A percentile compares a stretch with the other conserved stretches of the same genome.
Conservation (phyloP, 2,329 filamentous ascomycete species). For the Aspergillus sp. region DNA sequence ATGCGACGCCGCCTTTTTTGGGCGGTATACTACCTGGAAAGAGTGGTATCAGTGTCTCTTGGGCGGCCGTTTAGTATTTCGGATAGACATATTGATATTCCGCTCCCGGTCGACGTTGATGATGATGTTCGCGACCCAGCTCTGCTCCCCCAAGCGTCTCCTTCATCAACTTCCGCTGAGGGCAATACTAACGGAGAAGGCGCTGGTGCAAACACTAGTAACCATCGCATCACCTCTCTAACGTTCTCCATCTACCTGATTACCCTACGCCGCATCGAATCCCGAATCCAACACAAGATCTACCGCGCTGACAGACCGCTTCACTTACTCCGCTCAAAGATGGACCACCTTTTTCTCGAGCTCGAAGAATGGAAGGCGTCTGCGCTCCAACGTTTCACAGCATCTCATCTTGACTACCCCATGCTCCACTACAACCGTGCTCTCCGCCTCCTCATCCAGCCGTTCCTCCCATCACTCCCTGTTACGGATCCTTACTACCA, state of each 20-base stretch:
- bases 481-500: constrained; percentile 49
- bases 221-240: constrained; percentile 34
- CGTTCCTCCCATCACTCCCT: constrained; percentile 49
- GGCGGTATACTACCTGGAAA: constrained; percentile 53
- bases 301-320: constrained; percentile 52
- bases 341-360: constrained; percentile 46
- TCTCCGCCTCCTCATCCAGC: constrained; percentile 52
- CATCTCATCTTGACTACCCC: constrained; percentile 48
- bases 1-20: constrained; percentile 52
- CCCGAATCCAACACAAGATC: constrained; percentile 53
- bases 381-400: constrained; percentile 33
- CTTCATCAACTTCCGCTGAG: constrained; percentile 9
- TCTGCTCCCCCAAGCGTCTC: constrained; percentile 28
- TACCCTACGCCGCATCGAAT: constrained; percentile 49
- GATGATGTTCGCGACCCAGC: constrained; percentile 42
- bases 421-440: constrained; percentile 53
- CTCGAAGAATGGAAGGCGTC: constrained; percentile 50
- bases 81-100: constrained; percentile 53
- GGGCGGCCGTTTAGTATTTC: constrained; percentile 53
- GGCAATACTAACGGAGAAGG: neutral
- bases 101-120: constrained; percentile 47
- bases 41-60: constrained; percentile 52
- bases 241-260: constrained; percentile 48
- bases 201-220: neutral
- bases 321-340: constrained; percentile 47